phyloP scores from a whole-genome alignment of 2,329 filamentous ascomycete species.

The Fusarium penzigii region DNA sequence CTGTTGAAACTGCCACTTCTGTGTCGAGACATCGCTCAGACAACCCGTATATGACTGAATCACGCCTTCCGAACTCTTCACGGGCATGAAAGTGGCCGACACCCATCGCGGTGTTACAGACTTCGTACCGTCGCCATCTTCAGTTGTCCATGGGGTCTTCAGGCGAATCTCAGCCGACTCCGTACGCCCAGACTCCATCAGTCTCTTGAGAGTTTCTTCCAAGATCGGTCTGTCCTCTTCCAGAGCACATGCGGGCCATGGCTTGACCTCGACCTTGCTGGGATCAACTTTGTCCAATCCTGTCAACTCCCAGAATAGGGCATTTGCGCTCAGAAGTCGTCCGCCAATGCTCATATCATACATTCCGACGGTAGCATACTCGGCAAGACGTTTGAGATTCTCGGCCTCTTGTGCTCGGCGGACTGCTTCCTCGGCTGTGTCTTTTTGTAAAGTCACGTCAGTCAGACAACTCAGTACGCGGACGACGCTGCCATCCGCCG shows the following conservation, averaged over 20 bases:
- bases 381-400: conserved; percentile 55
- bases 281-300: conserved; percentile 48
- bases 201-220: conserved; percentile 39
- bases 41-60: conserved; percentile 51
- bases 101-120: conserved; percentile 50
- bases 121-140: conserved; percentile 46
- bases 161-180: conserved; percentile 52
- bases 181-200: conserved; percentile 42
- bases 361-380: conserved; percentile 56
- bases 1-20: conserved; percentile 52
- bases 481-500: conserved; percentile 43
- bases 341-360: conserved; percentile 55
- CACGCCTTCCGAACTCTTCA: conserved; percentile 46
- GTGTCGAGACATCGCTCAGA: conserved; percentile 49
- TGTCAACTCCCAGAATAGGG: conserved; percentile 54
- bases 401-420: conserved; percentile 52
- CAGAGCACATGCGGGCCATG: conserved; percentile 47
- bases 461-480: conserved; percentile 52
- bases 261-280: conserved; percentile 38
- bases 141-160: conserved; percentile 47
- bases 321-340: conserved; percentile 51
- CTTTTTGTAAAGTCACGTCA: conserved; percentile 52
- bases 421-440: conserved; percentile 49
- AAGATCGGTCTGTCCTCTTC: conserved; percentile 46
- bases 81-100: conserved; percentile 52